These are phyloP conservation scores for Lecanicillium sp. DNA, from an alignment of 2,329 filamentous ascomycete genomes.

Conservation along the genomic window DNA sequence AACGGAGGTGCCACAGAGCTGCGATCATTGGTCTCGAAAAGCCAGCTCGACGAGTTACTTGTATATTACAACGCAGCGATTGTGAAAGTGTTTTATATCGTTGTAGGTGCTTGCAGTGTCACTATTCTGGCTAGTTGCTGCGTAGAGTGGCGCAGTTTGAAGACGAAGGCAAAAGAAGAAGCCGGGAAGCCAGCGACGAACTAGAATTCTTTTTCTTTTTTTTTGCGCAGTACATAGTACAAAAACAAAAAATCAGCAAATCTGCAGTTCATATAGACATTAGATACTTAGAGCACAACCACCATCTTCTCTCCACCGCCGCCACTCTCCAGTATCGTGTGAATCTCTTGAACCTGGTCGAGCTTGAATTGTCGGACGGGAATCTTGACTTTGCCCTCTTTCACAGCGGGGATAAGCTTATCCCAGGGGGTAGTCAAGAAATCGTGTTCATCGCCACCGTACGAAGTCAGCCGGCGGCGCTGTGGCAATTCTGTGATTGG, in stretches of 20 bases:
- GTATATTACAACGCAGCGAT: constrained; percentile 35
- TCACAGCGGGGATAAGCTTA: not conserved
- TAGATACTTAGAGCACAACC: not conserved
- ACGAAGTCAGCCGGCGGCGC: not conserved
- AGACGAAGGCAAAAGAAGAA: constrained; percentile 22
- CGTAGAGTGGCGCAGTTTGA: constrained; percentile 47
- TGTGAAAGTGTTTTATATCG: constrained; percentile 30
- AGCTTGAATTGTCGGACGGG: not conserved
- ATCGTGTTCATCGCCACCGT: constrained; percentile 3
- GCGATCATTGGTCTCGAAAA: constrained; percentile 17
- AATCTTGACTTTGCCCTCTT: not conserved
- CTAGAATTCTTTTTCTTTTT: not conserved
- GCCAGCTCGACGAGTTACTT: constrained; percentile 18
- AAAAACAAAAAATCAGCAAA: no score
- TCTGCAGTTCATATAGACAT: no score
- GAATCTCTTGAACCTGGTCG: not conserved
- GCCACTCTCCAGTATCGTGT: not conserved
- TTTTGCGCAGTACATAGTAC: not conserved
- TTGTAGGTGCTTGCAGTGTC: constrained; percentile 33
- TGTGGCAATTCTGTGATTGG: not conserved
- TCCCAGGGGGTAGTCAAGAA: not conserved
- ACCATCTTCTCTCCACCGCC: not conserved
- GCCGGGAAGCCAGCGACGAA: not conserved
- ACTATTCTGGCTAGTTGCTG: constrained; percentile 31
- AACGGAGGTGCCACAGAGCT: constrained; percentile 27